Evolutionary conservation across 345 rosid species (phyloP).

Genomic region (Nasturtium officinale): DNA sequence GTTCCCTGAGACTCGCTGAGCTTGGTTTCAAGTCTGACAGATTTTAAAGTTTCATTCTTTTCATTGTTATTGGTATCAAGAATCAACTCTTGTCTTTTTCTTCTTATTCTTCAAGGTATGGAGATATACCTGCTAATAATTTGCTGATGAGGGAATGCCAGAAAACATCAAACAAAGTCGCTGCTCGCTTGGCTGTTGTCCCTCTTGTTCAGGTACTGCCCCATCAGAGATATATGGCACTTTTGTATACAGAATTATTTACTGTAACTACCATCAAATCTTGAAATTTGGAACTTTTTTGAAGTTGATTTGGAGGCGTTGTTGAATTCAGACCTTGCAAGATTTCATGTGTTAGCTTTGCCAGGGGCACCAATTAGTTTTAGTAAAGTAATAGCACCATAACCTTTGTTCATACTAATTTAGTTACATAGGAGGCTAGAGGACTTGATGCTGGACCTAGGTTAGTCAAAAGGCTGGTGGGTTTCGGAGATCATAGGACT

Average conservation of each 20-base stretch:
- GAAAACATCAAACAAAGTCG: slow-evolving; percentile 76
- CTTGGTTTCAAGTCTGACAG: slow-evolving; percentile 78
- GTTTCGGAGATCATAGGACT: slow-evolving; percentile 81
- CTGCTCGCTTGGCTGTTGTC: slow-evolving; percentile 74
- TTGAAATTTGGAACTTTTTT: neutral
- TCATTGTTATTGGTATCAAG: neutral
- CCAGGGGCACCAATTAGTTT: neutral
- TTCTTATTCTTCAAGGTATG: slow-evolving; percentile 56
- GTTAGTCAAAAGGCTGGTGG: slow-evolving; percentile 73
- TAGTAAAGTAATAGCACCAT: neutral
- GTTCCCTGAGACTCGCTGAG: slow-evolving; percentile 85
- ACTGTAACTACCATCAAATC: neutral
- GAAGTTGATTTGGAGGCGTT: neutral
- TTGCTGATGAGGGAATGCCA: slow-evolving; percentile 87
- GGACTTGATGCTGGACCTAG: slow-evolving; percentile 99
- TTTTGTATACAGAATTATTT: neutral
- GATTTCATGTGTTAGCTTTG: neutral
- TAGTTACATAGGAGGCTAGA: slow-evolving; percentile 73
- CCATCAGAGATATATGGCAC: neutral
- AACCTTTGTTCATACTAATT: neutral
- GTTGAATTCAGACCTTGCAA: neutral
- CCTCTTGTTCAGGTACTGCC: slow-evolving; percentile 40
- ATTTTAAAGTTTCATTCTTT: neutral
- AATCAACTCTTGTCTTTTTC: neutral
- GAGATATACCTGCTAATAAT: slow-evolving; percentile 96